Base-by-base conservation (phyloP, 2,329 filamentous ascomycete genomes). In the Diaporthe destruens region DNA sequence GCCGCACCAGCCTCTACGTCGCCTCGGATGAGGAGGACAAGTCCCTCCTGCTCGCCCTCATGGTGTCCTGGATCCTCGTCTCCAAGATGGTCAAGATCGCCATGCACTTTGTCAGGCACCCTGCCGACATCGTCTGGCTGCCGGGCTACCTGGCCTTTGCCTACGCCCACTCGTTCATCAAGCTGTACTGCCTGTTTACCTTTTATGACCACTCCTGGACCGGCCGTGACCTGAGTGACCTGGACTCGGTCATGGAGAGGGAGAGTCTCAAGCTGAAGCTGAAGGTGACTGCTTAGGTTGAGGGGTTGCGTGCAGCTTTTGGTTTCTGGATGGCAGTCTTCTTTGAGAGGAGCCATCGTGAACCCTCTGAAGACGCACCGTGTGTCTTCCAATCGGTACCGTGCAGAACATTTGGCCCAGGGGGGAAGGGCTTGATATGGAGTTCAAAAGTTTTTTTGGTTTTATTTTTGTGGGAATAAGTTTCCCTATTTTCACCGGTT, bases 81-180 rank as follows among this genome's bases (percentile, higher is more conserved):
- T 85, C 84, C 47, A 92, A 92, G 82, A 77, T 85, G 23, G 80
- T 90, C 75, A 92, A 92, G 82, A 80, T 89, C 18, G 78, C 86
- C 0, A 84, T 86, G 0, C 86, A 91, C 76, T 87, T 90, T 74
- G 69, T 76, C 5, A 83, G 82, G 0, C 74, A 91, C 74, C 89
- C 89, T 0, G 71, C 77, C 1, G 90, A 92, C 77, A 74, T 89
- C 3, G 65, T 81, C 0, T 85, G 87, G 71, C 80, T 91, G 1
- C 85, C 86, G 0, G 80, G 77, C 0, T 86, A 87, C 56, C 76
- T 91, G 18, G 12, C 83, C 0, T 92, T 91, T 77, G 87, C 83
- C 0, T 92, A 91, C 75, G 79, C 82, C 49, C 90, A 92, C 77
- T 86, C 86, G 34, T 76, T 89, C 1, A 83, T 92, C 75, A 92